Percentiles rank a stretch among this genome's conserved stretches.
These are phyloP conservation scores for Eucalyptus camaldulensis DNA, from an alignment of 345 rosid genomes.

Conservation along the genomic window DNA sequence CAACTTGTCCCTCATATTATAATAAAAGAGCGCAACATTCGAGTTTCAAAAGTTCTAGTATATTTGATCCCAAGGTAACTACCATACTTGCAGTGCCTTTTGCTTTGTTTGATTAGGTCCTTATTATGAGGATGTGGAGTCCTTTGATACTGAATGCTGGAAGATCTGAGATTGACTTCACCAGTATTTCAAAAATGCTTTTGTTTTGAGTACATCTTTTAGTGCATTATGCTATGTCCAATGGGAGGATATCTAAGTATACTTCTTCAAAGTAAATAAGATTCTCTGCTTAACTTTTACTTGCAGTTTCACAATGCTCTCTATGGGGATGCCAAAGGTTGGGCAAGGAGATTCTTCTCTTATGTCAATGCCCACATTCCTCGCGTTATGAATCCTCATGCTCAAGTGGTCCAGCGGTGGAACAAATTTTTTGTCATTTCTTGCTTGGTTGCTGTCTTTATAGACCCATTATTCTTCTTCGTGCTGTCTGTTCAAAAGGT, in stretches of 20 bases:
- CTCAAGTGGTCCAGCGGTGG: slow-evolving; percentile 52
- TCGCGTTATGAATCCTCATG: slow-evolving; percentile 80
- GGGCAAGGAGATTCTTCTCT: slow-evolving; percentile 46
- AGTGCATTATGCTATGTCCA: background rate
- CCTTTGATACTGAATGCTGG: background rate
- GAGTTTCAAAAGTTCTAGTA: slow-evolving; percentile 20
- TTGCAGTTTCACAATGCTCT: slow-evolving; percentile 21
- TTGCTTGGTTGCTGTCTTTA: slow-evolving; percentile 62
- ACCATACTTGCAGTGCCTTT: background rate
- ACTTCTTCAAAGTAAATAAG: background rate
- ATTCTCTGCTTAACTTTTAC: background rate
- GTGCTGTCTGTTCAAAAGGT: slow-evolving; percentile 42
- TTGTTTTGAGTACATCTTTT: background rate
- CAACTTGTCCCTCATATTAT: slow-evolving; percentile 72
- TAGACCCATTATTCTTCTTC: slow-evolving; percentile 85
- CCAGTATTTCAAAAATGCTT: background rate
- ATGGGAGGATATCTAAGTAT: background rate
- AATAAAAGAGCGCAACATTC: slow-evolving; percentile 24
- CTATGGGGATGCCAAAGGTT: slow-evolving; percentile 78
- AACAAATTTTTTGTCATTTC: slow-evolving; percentile 57
- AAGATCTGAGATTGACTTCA: background rate
- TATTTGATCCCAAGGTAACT: slow-evolving; percentile 25
- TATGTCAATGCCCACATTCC: slow-evolving; percentile 21
- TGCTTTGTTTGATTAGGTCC: background rate
- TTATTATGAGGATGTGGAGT: background rate